Evolutionary conservation across 208 protist species (phyloP), one percentile per base, ranked within the genome.

Genomic region (Trypanosoma theileri): DNA sequence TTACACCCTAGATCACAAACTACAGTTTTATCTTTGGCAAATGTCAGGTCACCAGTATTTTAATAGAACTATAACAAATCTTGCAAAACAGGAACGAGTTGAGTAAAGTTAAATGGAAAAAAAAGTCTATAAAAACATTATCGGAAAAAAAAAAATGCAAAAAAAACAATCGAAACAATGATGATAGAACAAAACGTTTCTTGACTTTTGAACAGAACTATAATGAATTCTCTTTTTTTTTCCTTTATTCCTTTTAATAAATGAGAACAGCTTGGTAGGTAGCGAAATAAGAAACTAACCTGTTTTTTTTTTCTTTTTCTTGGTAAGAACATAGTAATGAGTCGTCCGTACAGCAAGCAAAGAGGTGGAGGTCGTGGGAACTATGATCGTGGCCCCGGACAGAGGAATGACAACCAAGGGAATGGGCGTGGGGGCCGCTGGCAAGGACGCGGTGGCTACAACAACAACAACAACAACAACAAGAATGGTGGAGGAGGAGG

Each of bases 21-120:
- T 84, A 40, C 84, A 88, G 71, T 69, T 84, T 46, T 89, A 86
- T 48, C 41, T 89, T 9, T 89, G 79, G 80, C 75, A 75, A 8
- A 63, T 81, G 16, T 60, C 59, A 14, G 59, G 79, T 40, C 81
- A 90, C 51, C 54, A 80, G 59, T 85, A 77, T 71, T 77, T 69
- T 12, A 81, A 90, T 50, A 59, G 58, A 17, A 59, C 69, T 13
- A 62, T 89, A 19, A 46, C 75, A 40, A 55, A 69, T 17, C 24
- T 80, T 9, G 80, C 82, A 8, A 68, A 70, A 12, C 68, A 80
- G 4, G 40, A 57, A n/a, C 31, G 31, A 22, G 17, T 63, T 11
- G 35, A 46, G 11, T 62, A 12, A 60, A 24, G 28, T 35, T 6
- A 35, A 35, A 6, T 35, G n/a, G n/a, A 35, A 35, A 35, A 35